Conservation (phyloP, 2,329 filamentous ascomycete genomes). For the Colletotrichum sidae region DNA sequence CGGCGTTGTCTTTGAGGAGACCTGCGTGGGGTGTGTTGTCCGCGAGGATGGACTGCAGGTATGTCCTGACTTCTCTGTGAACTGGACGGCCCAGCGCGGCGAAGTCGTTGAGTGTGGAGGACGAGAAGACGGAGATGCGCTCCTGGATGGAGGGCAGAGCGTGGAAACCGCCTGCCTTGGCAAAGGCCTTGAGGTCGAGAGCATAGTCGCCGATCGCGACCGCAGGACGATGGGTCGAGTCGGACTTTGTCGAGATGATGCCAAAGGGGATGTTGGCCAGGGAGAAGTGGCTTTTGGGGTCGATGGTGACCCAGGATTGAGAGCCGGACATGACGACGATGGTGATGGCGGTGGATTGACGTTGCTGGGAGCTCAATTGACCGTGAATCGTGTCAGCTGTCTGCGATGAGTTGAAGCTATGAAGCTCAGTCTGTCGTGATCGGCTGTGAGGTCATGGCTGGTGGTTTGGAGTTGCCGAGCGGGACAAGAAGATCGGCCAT, state of each 20-base stretch:
- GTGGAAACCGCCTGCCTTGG: conserved; percentile 55
- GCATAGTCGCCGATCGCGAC: conserved; percentile 79
- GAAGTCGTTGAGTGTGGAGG: conserved; percentile 76
- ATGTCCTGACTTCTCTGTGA: conserved; percentile 75
- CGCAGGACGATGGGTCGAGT: conserved; percentile 70
- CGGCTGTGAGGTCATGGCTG: conserved; percentile 24
- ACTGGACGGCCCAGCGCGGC: conserved; percentile 77
- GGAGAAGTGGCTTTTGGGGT: conserved; percentile 69
- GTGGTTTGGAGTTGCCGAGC: conserved; percentile 7
- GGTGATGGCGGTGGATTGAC: background rate
- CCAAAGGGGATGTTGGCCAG: conserved; percentile 87
- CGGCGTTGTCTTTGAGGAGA: conserved; percentile 50
- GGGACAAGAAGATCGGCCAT: conserved; percentile 2
- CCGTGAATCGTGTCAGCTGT: background rate
- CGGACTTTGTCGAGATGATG: conserved; percentile 75
- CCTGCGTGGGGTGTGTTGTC: conserved; percentile 60
- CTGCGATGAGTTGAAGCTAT: conserved; percentile 4
- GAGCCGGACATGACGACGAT: conserved; percentile 16
- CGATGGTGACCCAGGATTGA: conserved; percentile 46
- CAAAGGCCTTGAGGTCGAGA: conserved; percentile 75
- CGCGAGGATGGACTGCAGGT: conserved; percentile 72
- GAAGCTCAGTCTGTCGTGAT: background rate
- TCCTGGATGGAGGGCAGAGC: conserved; percentile 42
- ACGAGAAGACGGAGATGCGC: conserved; percentile 40
- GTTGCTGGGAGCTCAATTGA: background rate